These are phyloP conservation scores for Cercophora samala DNA, from an alignment of 495 filamentous ascomycete genomes.

Conservation along the genomic window DNA sequence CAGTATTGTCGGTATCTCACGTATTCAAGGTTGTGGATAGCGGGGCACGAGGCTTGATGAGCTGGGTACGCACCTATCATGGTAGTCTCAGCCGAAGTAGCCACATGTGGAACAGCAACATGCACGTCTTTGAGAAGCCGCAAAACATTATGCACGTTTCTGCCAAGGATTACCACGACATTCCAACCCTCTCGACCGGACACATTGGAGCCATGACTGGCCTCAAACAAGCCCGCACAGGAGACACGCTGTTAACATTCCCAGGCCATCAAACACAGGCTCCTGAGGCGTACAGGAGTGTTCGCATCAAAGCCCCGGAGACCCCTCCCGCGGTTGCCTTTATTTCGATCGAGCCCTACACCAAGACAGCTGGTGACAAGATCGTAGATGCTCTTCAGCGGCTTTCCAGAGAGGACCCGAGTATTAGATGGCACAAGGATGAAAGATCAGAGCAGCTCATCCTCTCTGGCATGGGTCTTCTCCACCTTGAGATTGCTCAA, in stretches of 20 bases:
- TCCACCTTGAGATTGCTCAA: conserved; percentile 94
- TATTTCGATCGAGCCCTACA: conserved; percentile 83
- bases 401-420: conserved; percentile 88
- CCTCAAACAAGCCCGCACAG: conserved; percentile 84
- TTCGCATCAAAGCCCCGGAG: conserved; percentile 84
- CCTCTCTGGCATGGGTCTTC: conserved; percentile 91
- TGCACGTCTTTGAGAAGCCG: conserved; percentile 76
- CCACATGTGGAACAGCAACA: conserved; percentile 81
- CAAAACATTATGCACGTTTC: conserved; percentile 87
- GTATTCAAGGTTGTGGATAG: conserved; percentile 98
- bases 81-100: conserved; percentile 71
- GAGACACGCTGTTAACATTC: conserved; percentile 84
- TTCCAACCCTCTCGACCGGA: conserved; percentile 72
- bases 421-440: conserved; percentile 77
- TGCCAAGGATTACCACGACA: conserved; percentile 80
- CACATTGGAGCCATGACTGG: conserved; percentile 96
- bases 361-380: conserved; percentile 69
- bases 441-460: conserved; percentile 92
- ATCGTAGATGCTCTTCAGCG: conserved; percentile 71
- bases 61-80: conserved; percentile 90
- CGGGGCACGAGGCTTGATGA: conserved; percentile 76
- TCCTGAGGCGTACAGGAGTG: conserved; percentile 63
- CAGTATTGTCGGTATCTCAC: conserved; percentile 68
- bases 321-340: conserved; percentile 96
- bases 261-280: conserved; percentile 42